A percentile compares a stretch with the other conserved stretches of the same genome.
phyloP scores from a whole-genome alignment of 208 protist genomes.

The Phytomonas sp. region DNA sequence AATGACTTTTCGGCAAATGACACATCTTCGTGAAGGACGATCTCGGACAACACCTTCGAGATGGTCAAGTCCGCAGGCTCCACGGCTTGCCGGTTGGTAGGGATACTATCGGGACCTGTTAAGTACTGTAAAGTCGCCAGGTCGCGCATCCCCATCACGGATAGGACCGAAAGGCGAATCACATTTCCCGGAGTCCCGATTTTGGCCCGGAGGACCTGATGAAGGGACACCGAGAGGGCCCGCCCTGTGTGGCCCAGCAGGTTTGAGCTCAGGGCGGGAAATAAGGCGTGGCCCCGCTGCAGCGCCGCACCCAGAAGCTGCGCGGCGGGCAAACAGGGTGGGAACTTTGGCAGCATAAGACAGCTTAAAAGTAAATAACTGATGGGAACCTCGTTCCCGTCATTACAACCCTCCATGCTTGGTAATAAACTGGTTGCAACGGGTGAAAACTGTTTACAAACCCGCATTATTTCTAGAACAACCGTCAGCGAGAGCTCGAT shows the following conservation, averaged over 20 bases:
- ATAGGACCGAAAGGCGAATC: constrained; percentile 20
- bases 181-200: constrained; percentile 15
- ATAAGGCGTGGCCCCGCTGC: constrained; percentile 2
- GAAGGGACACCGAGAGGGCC: not conserved
- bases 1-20: constrained; percentile 20
- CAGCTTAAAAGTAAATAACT: not conserved
- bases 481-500: not conserved
- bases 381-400: not conserved
- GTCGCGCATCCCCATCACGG: constrained; percentile 20
- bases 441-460: not conserved
- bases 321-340: not conserved
- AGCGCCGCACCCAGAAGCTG: constrained; percentile 18
- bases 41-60: constrained; percentile 13
- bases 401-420: not conserved
- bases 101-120: constrained; percentile 14
- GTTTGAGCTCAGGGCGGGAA: constrained; percentile 13
- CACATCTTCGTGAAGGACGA: constrained; percentile 14
- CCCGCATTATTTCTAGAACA: not conserved
- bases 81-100: not conserved
- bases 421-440: not conserved
- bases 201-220: constrained; percentile 11
- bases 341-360: not conserved
- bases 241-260: not conserved
- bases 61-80: constrained; percentile 20
- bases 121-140: constrained; percentile 18